These are phyloP conservation scores for Botryotinia calthae DNA, from an alignment of 2,329 filamentous ascomycete species.

Conservation along the genomic window DNA sequence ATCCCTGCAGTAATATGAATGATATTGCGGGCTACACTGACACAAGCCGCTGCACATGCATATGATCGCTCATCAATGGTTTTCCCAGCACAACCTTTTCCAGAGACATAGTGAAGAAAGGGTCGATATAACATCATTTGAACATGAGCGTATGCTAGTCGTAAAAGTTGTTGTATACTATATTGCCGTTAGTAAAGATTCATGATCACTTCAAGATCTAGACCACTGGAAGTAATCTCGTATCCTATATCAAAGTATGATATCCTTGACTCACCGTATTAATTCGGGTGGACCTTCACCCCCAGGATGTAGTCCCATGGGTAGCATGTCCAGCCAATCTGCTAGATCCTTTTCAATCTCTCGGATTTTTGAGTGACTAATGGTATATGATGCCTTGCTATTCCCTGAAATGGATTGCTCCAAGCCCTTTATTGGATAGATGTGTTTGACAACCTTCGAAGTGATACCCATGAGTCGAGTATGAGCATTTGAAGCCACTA, in stretches of 20 bases:
- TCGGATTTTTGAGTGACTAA: constrained; percentile 62
- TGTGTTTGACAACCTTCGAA: constrained; percentile 60
- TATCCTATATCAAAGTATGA: not conserved
- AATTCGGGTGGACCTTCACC: constrained; percentile 72
- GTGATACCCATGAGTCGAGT: constrained; percentile 62
- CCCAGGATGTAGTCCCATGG: constrained; percentile 74
- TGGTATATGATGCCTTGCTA: constrained; percentile 52
- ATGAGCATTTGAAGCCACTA: constrained; percentile 65
- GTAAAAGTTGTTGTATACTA: constrained; percentile 68
- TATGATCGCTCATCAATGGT: constrained; percentile 74
- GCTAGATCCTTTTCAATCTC: constrained; percentile 63
- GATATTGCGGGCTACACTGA: constrained; percentile 64
- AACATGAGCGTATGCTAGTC: constrained; percentile 78
- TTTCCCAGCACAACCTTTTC: constrained; percentile 53
- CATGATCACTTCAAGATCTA: not conserved
- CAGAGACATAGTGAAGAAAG: constrained; percentile 79
- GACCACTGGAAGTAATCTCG: not conserved
- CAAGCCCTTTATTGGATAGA: constrained; percentile 62
- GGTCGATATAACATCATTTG: constrained; percentile 81
- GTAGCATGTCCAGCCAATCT: constrained; percentile 65
- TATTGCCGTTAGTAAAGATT: constrained; percentile 26
- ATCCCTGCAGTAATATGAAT: constrained; percentile 79
- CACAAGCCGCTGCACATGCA: constrained; percentile 64
- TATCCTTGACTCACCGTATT: constrained; percentile 58
- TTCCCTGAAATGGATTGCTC: constrained; percentile 44